Conservation (phyloP, 2,329 filamentous ascomycete genomes). For the Emmonsia crescens region DNA sequence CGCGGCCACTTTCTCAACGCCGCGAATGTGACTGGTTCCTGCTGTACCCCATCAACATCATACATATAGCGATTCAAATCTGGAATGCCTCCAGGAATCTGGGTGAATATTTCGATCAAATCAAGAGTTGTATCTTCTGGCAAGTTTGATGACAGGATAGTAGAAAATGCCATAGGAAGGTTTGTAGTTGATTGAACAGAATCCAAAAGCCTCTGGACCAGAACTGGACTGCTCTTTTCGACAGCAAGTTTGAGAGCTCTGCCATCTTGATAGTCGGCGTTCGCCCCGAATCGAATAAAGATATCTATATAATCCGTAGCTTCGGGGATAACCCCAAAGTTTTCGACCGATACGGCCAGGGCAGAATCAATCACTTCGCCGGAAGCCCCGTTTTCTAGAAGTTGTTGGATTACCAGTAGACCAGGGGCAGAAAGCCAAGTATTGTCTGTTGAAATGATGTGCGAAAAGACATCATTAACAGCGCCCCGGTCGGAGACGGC, state of each 20-base stretch:
- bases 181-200: conserved; percentile 26
- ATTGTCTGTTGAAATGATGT: conserved; percentile 6
- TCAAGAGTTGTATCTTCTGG: conserved; percentile 42
- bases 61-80: conserved; percentile 27
- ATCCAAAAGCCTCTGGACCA: conserved; percentile 6
- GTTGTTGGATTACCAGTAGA: conserved; percentile 36
- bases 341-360: conserved; percentile 38
- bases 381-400: conserved; percentile 30
- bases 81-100: conserved; percentile 5
- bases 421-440: conserved; percentile 42
- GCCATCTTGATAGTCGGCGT: conserved; percentile 44
- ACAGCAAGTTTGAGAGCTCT: conserved; percentile 42
- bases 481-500: conserved; percentile 6
- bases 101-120: conserved; percentile 42
- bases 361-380: conserved; percentile 35
- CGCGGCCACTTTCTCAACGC: conserved; percentile 47
- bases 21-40: conserved; percentile 41
- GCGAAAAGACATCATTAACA: conserved; percentile 12
- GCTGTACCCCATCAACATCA: conserved; percentile 36
- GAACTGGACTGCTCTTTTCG: conserved; percentile 41
- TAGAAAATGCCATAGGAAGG: conserved; percentile 45
- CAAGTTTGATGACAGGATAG: conserved; percentile 43
- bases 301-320: conserved; percentile 36
- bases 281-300: conserved; percentile 27
- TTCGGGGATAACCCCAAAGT: conserved; percentile 28